Evolutionary conservation across 106 monocot species (phyloP), one percentile per base, ranked within the genome.

Genomic region (Apostasia shenzhenica): DNA sequence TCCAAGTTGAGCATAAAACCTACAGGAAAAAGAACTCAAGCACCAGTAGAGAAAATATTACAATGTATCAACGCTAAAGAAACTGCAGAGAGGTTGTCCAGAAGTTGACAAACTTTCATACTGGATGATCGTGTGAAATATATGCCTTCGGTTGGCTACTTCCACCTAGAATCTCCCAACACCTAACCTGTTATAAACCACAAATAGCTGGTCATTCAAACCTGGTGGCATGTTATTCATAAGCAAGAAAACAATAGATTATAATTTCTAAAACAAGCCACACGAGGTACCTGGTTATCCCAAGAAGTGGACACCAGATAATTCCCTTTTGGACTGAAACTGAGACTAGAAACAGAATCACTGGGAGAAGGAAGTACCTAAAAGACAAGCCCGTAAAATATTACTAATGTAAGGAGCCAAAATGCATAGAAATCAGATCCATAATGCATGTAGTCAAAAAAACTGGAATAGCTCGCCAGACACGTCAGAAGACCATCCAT

Each of bases 1-100:
- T 97, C 97, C 97, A 97, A 67, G 97, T 69, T 3, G 97, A 97
- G 80, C 97, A 97, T 57, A 97, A 61, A 45, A 97, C 97, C 97
- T 97, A 45, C 54, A 2, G 51, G 54, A 72, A 67, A 9, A 81
- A 66, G 70, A 49, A 6, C 43, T 10, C 52, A 4, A 13, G 46
- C 54, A 9, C 12, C 26, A 65, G 48, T 48, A 48, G 48, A 48
- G 37, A 44, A 1, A 12, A 11, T 5, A 62, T 62, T 43, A 61
- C 3, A 44, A 65, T 48, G 48, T 4, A 65, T 6, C 48, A 65
- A 47, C 7, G 41, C 46, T 48, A 11, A 4, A 48, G 8, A 48
- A 65, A 65, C 7, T 54, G 54, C 12, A 6, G 10, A 52, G 10
- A 4, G 7, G 52, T 42, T 13, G 5, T 48, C 53, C 54, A 70